Evolutionary conservation across 805 yeast species (phyloP).

Genomic region (Priceomyces carsonii): DNA sequence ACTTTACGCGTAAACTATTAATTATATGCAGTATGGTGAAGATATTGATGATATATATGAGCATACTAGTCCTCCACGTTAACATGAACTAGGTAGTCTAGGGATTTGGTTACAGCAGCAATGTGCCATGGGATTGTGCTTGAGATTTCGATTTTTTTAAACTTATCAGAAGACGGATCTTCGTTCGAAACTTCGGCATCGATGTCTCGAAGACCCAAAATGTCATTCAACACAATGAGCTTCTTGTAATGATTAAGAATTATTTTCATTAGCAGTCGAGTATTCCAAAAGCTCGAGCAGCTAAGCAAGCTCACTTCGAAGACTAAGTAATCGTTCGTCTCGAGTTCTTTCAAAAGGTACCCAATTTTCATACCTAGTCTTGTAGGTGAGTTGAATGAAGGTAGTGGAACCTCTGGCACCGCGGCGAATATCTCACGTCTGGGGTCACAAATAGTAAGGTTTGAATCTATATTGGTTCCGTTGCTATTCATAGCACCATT

Average conservation of each 20-base stretch:
- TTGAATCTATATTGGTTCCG: constrained; percentile 11
- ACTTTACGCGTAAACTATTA: constrained; percentile 6
- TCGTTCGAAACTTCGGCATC: constrained; percentile 15
- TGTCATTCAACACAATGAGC: constrained; percentile 44
- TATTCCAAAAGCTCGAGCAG: constrained; percentile 67
- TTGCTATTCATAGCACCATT: constrained; percentile 6
- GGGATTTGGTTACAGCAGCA: constrained; percentile 60
- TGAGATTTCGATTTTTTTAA: constrained; percentile 10
- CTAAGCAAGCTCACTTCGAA: constrained; percentile 70
- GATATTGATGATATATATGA: background rate
- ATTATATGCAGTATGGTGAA: constrained; percentile 8
- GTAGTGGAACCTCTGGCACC: constrained; percentile 59
- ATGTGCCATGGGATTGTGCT: constrained; percentile 73
- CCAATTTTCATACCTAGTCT: constrained; percentile 73
- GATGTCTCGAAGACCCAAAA: constrained; percentile 31
- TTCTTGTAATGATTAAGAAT: constrained; percentile 63
- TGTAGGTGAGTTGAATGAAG: constrained; percentile 69
- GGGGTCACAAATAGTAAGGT: constrained; percentile 45
- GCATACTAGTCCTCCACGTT: constrained; percentile 37
- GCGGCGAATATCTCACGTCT: constrained; percentile 56
- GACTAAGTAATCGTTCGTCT: constrained; percentile 24
- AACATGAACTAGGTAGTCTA: constrained; percentile 60
- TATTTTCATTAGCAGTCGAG: constrained; percentile 53
- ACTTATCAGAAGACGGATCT: constrained; percentile 2
- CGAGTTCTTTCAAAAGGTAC: constrained; percentile 50